Base-by-base conservation (phyloP, 371 early-diverging fungal species). In the Mucor mucedo region DNA sequence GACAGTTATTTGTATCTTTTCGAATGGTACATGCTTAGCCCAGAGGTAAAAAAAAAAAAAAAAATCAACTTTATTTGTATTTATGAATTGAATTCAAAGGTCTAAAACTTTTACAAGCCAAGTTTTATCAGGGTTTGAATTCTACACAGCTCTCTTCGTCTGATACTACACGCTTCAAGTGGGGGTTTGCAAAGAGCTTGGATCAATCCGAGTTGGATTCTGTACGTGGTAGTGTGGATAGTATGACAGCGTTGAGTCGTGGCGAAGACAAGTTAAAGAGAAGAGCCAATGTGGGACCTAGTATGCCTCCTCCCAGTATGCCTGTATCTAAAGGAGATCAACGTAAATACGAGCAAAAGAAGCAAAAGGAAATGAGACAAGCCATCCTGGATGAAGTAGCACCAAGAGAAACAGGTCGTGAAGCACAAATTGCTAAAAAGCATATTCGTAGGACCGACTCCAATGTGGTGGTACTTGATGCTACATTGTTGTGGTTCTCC, bases 401-500 rank as follows among this genome's bases (percentile, higher is more conserved):
- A 5, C 95, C 95, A 8, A 91, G 86, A 59, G 88, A 87, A 38
- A 91, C 90, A 4, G 95, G 95, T 1, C 76, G 90, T 33, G 91
- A 93, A 68, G 91, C 92, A 0, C 76, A 80, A 69, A 39, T 91
- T 8, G 89, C 88, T 14, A 90, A 91, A 62, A 76, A 80, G 21
- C n/a, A n/a, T n/a, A n/a, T n/a, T n/a, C n/a, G n/a, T n/a, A n/a
- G n/a, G n/a, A n/a, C n/a, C n/a, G n/a, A n/a, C n/a, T n/a, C n/a
- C n/a, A n/a, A n/a, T n/a, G n/a, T n/a, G n/a, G n/a, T n/a, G n/a
- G n/a, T n/a, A n/a, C n/a, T n/a, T n/a, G n/a, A n/a, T n/a, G n/a
- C n/a, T n/a, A n/a, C n/a, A n/a, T n/a, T n/a, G n/a, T n/a, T n/a
- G n/a, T n/a, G n/a, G n/a, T n/a, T n/a, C n/a, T n/a, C n/a, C n/a